Evolutionary conservation across 768 basidiomycete species (phyloP).

Genomic region (Amanita exitialis): DNA sequence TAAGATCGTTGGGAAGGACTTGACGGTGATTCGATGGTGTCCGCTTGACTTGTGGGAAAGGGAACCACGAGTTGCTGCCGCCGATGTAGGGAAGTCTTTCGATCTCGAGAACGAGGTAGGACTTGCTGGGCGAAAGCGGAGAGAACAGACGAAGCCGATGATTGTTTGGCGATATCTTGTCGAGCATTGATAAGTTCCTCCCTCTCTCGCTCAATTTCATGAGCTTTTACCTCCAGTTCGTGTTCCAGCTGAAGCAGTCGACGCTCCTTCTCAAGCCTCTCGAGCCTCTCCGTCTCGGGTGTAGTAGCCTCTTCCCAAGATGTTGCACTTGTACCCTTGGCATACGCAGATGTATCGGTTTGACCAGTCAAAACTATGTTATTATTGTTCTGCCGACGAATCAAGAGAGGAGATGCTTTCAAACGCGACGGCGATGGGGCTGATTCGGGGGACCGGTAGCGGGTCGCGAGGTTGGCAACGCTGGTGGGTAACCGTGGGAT

Average conservation of each 20-base stretch:
- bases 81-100: constrained; percentile 21
- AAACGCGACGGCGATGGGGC: constrained; percentile 25
- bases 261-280: constrained; percentile 36
- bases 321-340: constrained; percentile 25
- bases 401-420: neutral
- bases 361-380: neutral
- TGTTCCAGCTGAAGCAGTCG: constrained; percentile 42
- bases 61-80: constrained; percentile 9
- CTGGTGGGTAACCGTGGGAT: constrained; percentile 54
- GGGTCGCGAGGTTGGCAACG: constrained; percentile 52
- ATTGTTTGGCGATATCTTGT: constrained; percentile 16
- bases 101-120: constrained; percentile 22
- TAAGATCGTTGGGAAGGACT: constrained; percentile 22
- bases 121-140: constrained; percentile 11
- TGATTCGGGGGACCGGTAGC: constrained; percentile 40
- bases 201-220: constrained; percentile 51
- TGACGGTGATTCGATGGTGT: neutral
- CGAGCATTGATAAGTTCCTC: constrained; percentile 28
- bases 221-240: constrained; percentile 40
- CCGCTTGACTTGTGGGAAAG: neutral
- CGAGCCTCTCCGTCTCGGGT: neutral
- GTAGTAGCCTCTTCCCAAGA: constrained; percentile 11
- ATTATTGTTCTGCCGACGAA: neutral
- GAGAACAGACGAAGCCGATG: constrained; percentile 8
- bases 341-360: neutral